These are phyloP conservation scores for Corynespora cassiicola DNA, from an alignment of 2,329 filamentous ascomycete genomes.

Conservation along the genomic window DNA sequence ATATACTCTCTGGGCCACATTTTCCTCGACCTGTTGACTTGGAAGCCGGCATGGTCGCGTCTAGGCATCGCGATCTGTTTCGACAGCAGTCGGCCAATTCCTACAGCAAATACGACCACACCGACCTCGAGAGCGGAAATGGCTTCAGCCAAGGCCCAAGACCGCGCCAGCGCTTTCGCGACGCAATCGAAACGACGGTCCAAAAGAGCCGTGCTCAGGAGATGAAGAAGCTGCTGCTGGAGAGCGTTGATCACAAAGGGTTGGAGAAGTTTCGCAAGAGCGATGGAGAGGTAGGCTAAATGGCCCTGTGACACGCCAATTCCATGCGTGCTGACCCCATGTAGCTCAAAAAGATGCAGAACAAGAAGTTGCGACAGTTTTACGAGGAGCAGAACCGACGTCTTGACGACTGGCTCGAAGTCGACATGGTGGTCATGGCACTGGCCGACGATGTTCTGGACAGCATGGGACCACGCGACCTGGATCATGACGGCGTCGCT, in stretches of 20 bases:
- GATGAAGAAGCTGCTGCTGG: constrained; percentile 57
- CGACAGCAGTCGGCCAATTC: constrained; percentile 8
- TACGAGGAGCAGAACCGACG: constrained; percentile 62
- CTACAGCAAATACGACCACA: constrained; percentile 19
- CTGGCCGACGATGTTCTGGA: constrained; percentile 67
- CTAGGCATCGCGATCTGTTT: constrained; percentile 22
- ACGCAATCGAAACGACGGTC: constrained; percentile 55
- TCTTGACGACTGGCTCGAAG: constrained; percentile 65
- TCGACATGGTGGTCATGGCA: constrained; percentile 63
- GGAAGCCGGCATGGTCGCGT: constrained; percentile 28
- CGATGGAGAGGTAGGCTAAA: constrained; percentile 52
- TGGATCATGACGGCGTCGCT: constrained; percentile 62
- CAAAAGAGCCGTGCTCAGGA: constrained; percentile 53
- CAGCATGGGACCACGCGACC: constrained; percentile 62
- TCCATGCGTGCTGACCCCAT: constrained; percentile 2
- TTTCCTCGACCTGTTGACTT: not conserved
- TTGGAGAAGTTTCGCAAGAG: constrained; percentile 59
- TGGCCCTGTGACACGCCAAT: too few species aligned
- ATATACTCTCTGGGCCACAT: not conserved
- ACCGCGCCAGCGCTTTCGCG: constrained; percentile 48
- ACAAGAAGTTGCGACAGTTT: constrained; percentile 58
- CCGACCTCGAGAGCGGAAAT: constrained; percentile 39
- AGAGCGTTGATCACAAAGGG: constrained; percentile 53
- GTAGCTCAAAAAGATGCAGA: constrained; percentile 60
- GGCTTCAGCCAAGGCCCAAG: constrained; percentile 20